Percentiles rank a stretch among this genome's conserved stretches.
phyloP scores from a whole-genome alignment of 2,329 filamentous ascomycete genomes.

The Gyromitra esculenta region DNA sequence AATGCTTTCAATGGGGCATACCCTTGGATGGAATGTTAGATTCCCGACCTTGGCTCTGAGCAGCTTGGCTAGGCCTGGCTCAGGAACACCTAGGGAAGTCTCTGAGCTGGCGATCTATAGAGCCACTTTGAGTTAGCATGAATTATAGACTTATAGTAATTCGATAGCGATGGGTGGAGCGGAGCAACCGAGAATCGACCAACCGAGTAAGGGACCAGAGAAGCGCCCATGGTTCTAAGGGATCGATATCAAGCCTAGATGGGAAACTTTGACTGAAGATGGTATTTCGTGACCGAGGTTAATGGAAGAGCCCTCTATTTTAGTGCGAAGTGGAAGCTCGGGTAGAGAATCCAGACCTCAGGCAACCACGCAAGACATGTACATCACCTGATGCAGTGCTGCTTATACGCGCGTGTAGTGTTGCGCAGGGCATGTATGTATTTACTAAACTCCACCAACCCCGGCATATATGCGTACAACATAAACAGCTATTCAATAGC shows the following conservation, averaged over 20 bases:
- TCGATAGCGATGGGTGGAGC: background rate
- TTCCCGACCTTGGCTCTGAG: background rate
- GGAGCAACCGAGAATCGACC: background rate
- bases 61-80: conserved; percentile 7
- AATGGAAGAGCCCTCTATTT: too few relatives aligned
- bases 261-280: background rate
- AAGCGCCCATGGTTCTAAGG: background rate
- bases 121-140: background rate
- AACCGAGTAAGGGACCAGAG: background rate
- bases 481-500: too few relatives aligned
- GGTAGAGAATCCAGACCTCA: too few relatives aligned
- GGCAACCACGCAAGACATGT: too few relatives aligned
- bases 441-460: too few relatives aligned
- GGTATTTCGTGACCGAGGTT: background rate
- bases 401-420: too few relatives aligned
- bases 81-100: background rate
- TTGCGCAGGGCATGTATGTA: too few relatives aligned
- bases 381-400: too few relatives aligned
- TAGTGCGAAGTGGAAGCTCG: too few relatives aligned
- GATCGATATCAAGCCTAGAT: background rate
- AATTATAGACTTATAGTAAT: background rate
- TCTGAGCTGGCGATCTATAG: background rate
- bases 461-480: too few relatives aligned
- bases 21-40: background rate
- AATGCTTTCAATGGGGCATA: background rate